Percentiles rank a stretch among this genome's conserved stretches.
phyloP scores from a whole-genome alignment of 805 yeast genomes.

The Zygosaccharomyces lentus region DNA sequence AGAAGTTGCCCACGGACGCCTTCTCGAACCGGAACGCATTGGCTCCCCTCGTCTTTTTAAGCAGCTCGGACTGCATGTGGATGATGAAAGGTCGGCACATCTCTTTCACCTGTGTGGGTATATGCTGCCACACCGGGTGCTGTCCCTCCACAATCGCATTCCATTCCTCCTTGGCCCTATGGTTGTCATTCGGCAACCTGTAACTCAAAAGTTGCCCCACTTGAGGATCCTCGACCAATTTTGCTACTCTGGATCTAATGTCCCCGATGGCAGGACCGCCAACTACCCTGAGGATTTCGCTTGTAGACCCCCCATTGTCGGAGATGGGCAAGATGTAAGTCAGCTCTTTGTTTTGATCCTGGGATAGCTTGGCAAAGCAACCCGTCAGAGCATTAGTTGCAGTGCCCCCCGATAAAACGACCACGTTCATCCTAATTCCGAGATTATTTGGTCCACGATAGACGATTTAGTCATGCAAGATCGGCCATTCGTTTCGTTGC shows the following conservation, averaged over 20 bases:
- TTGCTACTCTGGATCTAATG: slow-evolving; percentile 71
- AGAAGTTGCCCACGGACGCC: slow-evolving; percentile 82
- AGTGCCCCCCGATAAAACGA: slow-evolving; percentile 70
- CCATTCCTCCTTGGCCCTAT: slow-evolving; percentile 70
- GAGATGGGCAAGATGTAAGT: slow-evolving; percentile 73
- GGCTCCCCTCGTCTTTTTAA: slow-evolving; percentile 52
- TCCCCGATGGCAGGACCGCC: slow-evolving; percentile 98
- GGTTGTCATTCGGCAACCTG: slow-evolving; percentile 30
- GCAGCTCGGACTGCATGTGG: slow-evolving; percentile 70
- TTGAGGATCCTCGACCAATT: slow-evolving; percentile 57
- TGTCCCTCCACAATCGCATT: slow-evolving; percentile 69
- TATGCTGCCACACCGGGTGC: slow-evolving; percentile 60
- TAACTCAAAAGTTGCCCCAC: slow-evolving; percentile 34
- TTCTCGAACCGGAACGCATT: slow-evolving; percentile 57
- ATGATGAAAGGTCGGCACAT: slow-evolving; percentile 72
- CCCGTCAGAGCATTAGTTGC: slow-evolving; percentile 79
- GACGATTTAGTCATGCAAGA: neutral
- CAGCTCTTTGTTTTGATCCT: slow-evolving; percentile 14
- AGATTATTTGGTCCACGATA: neutral
- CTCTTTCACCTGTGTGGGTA: slow-evolving; percentile 61
- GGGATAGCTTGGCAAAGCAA: slow-evolving; percentile 48
- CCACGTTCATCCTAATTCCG: slow-evolving; percentile 29
- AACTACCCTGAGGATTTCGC: slow-evolving; percentile 76
- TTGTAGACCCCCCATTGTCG: slow-evolving; percentile 94
- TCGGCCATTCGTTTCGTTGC: neutral